phyloP scores from a whole-genome alignment of 1,284 basidiomycete species.

The Leccinum glutinopallens region DNA sequence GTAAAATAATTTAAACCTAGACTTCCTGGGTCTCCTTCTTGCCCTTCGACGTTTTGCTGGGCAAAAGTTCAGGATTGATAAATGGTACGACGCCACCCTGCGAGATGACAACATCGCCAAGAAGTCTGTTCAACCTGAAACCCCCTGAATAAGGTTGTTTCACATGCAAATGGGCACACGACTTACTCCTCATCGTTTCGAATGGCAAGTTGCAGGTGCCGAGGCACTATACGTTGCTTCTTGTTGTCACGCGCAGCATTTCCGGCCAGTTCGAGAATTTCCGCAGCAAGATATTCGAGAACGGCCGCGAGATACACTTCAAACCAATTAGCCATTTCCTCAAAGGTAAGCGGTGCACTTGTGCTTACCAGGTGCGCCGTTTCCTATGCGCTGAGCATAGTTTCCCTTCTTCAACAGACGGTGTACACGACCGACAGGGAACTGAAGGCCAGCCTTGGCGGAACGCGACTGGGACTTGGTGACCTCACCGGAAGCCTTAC shows the following conservation, averaged over 20 bases:
- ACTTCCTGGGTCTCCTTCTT: slow-evolving; percentile 39
- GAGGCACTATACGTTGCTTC: slow-evolving; percentile 87
- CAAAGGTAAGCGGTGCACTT: slow-evolving; percentile 12
- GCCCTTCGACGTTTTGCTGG: slow-evolving; percentile 47
- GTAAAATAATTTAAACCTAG: slow-evolving; percentile 27
- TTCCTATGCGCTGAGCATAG: slow-evolving; percentile 69
- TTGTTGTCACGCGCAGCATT: slow-evolving; percentile 72
- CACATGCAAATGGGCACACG: slow-evolving; percentile 20
- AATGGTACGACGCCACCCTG: slow-evolving; percentile 87
- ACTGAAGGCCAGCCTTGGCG: slow-evolving; percentile 83
- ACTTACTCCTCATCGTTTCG: slow-evolving; percentile 81
- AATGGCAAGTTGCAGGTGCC: slow-evolving; percentile 88
- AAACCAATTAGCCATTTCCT: background rate
- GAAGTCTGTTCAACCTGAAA: slow-evolving; percentile 63
- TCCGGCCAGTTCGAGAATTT: slow-evolving; percentile 78
- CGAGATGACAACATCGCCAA: slow-evolving; percentile 85
- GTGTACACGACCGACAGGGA: slow-evolving; percentile 83
- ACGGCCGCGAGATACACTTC: slow-evolving; percentile 76
- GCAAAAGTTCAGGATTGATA: slow-evolving; percentile 49
- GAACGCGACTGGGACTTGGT: slow-evolving; percentile 73
- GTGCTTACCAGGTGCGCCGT: slow-evolving; percentile 52
- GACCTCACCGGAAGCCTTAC: slow-evolving; percentile 54
- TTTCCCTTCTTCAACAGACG: slow-evolving; percentile 76
- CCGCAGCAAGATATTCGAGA: slow-evolving; percentile 73
- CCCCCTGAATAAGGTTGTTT: background rate